Conservation (phyloP, 345 rosid genomes). For the Physaria fendleri region DNA sequence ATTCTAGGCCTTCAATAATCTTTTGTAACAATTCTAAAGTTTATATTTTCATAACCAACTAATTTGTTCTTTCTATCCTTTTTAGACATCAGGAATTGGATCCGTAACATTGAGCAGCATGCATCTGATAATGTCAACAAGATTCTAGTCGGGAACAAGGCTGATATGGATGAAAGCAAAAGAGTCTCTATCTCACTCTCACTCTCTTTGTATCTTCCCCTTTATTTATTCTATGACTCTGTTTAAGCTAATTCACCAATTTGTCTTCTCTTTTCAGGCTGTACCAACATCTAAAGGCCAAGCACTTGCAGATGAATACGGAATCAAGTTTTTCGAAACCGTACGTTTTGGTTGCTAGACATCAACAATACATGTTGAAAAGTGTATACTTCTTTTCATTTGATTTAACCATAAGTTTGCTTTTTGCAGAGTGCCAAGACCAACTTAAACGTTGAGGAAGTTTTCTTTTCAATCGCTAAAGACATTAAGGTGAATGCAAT, state of each 20-base stretch:
- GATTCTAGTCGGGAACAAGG: too few relatives aligned
- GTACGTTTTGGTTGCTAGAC: constrained; percentile 39
- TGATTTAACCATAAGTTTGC: constrained; percentile 15
- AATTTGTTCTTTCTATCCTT: background rate
- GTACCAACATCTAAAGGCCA: constrained; percentile 93
- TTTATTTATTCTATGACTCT: background rate
- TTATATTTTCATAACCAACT: too few relatives aligned
- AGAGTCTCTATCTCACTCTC: too few relatives aligned
- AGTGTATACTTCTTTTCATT: background rate
- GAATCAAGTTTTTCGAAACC: constrained; percentile 93
- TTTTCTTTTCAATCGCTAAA: constrained; percentile 78
- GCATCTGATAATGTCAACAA: constrained; percentile 98
- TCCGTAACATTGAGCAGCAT: constrained; percentile 98
- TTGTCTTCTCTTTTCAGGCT: constrained; percentile 42
- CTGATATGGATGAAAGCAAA: too few relatives aligned
- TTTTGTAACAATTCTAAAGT: background rate
- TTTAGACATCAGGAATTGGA: constrained; percentile 94
- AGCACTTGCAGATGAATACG: constrained; percentile 96
- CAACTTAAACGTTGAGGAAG: constrained; percentile 77
- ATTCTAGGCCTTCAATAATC: background rate
- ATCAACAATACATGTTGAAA: background rate
- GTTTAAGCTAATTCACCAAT: background rate
- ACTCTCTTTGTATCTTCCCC: background rate
- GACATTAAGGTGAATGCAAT: too few relatives aligned
- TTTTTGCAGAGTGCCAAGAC: constrained; percentile 80